Conservation (phyloP, 2,329 filamentous ascomycete species). For the Calonectria naviculata region DNA sequence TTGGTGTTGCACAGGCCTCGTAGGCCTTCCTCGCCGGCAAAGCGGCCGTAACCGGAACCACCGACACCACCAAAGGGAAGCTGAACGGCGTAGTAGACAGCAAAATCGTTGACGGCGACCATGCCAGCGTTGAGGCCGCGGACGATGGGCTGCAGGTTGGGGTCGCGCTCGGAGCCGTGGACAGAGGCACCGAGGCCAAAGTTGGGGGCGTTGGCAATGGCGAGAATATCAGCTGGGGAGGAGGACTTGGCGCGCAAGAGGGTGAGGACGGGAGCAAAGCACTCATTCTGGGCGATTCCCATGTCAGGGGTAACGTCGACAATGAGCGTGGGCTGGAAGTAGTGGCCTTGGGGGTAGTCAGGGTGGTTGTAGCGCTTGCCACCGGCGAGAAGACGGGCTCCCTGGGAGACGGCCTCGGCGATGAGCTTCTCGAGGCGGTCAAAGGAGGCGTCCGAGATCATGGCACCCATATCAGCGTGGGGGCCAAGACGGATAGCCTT, state of each 20-base stretch:
- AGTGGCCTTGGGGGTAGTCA: slow-evolving; percentile 81
- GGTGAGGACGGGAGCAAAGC: slow-evolving; percentile 92
- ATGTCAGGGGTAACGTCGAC: slow-evolving; percentile 89
- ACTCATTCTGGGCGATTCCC: slow-evolving; percentile 89
- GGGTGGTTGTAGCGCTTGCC: slow-evolving; percentile 80
- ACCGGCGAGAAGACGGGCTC: slow-evolving; percentile 84
- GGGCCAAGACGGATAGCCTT: slow-evolving; percentile 80
- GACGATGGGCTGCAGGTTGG: slow-evolving; percentile 73
- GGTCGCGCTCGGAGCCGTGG: slow-evolving; percentile 76
- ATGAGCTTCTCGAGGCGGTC: slow-evolving; percentile 81
- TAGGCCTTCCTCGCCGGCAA: slow-evolving; percentile 90
- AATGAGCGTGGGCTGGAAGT: slow-evolving; percentile 91
- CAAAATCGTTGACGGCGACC: slow-evolving; percentile 97
- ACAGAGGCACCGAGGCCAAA: slow-evolving; percentile 92
- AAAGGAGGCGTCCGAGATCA: slow-evolving; percentile 86
- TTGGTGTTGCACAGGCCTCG: slow-evolving; percentile 89
- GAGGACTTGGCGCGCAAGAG: slow-evolving; percentile 80
- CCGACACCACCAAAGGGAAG: slow-evolving; percentile 93
- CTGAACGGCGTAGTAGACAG: slow-evolving; percentile 91
- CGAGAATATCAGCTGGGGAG: slow-evolving; percentile 71
- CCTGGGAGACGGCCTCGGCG: slow-evolving; percentile 78
- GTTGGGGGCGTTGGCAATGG: slow-evolving; percentile 83
- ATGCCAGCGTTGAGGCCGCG: slow-evolving; percentile 82
- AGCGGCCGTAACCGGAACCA: slow-evolving; percentile 91
- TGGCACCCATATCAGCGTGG: slow-evolving; percentile 85